These are phyloP conservation scores for Piper betle DNA, from an alignment of 164 flowering plant species.

Conservation along the genomic window DNA sequence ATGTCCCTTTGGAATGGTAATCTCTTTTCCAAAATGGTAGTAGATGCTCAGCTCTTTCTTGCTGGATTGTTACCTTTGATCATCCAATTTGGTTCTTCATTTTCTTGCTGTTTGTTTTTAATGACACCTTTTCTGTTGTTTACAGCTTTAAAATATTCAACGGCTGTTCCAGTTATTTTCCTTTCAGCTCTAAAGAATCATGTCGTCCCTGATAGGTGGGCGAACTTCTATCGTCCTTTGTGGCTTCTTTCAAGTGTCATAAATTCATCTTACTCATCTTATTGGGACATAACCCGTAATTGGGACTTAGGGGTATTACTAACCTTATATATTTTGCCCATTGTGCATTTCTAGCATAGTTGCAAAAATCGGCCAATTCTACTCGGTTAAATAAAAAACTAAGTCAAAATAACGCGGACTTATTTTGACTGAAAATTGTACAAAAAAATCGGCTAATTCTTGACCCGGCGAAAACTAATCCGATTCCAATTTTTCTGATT, in stretches of 20 bases:
- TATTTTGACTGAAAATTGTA: too few relatives aligned
- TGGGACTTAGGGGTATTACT: slow-evolving; percentile 87
- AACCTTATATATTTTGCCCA: background rate
- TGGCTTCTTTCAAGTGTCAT: slow-evolving; percentile 82
- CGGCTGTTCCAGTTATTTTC: slow-evolving; percentile 86
- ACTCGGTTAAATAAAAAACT: too few relatives aligned
- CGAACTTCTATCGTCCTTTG: slow-evolving; percentile 52
- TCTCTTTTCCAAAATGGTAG: background rate
- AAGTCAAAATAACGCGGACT: too few relatives aligned
- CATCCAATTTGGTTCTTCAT: background rate
- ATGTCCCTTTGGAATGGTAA: slow-evolving; percentile 37
- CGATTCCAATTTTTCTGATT: too few relatives aligned
- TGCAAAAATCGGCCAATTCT: background rate
- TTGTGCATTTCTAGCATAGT: too few relatives aligned
- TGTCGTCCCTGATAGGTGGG: slow-evolving; percentile 75
- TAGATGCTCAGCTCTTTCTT: background rate
- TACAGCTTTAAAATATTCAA: slow-evolving; percentile 92
- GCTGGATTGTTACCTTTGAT: background rate
- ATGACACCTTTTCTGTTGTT: slow-evolving; percentile 12
- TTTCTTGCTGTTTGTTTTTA: background rate
- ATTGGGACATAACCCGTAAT: slow-evolving; percentile 92
- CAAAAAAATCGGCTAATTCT: too few relatives aligned
- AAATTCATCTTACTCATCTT: slow-evolving; percentile 84
- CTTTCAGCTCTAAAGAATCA: slow-evolving; percentile 97
- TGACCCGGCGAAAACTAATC: too few relatives aligned